phyloP scores from a whole-genome alignment of 768 basidiomycete genomes.

The Rhodosporidiobolus sp. region DNA sequence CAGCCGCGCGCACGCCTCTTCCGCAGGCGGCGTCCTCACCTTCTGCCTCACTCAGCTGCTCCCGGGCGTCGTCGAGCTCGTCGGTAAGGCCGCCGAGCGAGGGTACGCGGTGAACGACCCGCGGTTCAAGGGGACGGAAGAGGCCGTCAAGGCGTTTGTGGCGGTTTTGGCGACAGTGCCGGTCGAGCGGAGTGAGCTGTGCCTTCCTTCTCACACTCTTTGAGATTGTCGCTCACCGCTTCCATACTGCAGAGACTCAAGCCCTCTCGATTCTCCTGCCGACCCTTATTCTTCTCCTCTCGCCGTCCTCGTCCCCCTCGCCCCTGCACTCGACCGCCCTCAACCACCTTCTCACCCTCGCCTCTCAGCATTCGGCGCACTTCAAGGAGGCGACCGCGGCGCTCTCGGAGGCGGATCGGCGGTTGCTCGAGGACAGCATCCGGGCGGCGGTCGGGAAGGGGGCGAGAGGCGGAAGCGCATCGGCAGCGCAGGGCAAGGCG shows the following conservation, averaged over 20 bases:
- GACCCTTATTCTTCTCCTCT: conserved; percentile 58
- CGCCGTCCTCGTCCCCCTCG: conserved; percentile 54
- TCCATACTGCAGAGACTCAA: conserved; percentile 25
- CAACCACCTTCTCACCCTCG: conserved; percentile 67
- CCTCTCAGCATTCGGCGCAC: conserved; percentile 64
- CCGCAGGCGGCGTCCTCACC: conserved; percentile 63
- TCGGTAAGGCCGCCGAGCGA: conserved; percentile 65
- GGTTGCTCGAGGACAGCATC: conserved; percentile 70
- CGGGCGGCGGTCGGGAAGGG: conserved; percentile 51
- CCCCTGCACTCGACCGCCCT: conserved; percentile 61
- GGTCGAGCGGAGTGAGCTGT: conserved; percentile 66
- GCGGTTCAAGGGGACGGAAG: conserved; percentile 54
- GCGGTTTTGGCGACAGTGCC: conserved; percentile 60
- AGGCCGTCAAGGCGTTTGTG: conserved; percentile 77
- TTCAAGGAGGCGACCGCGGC: conserved; percentile 81
- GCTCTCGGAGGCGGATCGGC: conserved; percentile 60
- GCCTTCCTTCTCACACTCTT: background rate
- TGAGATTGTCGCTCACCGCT: too few species aligned
- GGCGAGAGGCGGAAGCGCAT: background rate
- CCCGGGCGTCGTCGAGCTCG: conserved; percentile 74
- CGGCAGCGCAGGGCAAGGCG: background rate
- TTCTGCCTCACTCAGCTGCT: conserved; percentile 70
- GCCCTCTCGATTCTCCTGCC: conserved; percentile 21
- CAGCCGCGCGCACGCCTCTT: conserved; percentile 46
- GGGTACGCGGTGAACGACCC: conserved; percentile 48